Base-by-base conservation (phyloP, 192 early-diverging fungal species). In the Rhizophagus sp. region DNA sequence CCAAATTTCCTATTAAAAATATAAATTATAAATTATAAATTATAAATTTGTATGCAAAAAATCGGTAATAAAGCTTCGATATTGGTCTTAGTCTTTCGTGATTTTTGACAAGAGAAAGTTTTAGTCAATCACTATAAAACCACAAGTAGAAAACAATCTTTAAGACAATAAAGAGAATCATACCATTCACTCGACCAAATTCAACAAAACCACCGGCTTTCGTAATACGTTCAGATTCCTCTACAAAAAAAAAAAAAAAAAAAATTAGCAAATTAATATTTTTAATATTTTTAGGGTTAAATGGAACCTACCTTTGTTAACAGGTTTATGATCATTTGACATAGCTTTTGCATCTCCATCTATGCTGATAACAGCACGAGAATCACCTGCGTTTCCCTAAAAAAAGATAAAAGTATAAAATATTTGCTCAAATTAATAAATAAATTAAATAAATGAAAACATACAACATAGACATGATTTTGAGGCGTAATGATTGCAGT, bases 181-280 rank as follows among this genome's bases (percentile, higher is more conserved):
- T 88, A 91, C 98, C 98, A 86, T 99, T 99, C 63, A 99, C 98
- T 75, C 98, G 92, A 1, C 97, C 96, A 89, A 94, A 98, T 84
- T 99, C 97, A 33, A 99, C 97, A 88, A 97, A 99, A 10, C 97
- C 97, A 73, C 98, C 98, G 47, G 94, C 97, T 5, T 89, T 89
- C 62, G 85, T 86, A 81, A 99, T 99, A 79, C 98, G 93, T 67
- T 90, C 81, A 25, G 90, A 88, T 87, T 99, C 98, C 44, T 83
- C 88, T 85, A 80, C 8, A 49, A 50, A 64, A 27, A 25, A 39
- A 44, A 25, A 39, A 25, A 39, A 61, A 24, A 10, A 33, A 30
- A 30, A 30, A 30, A 30, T 30, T 30, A 30, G 30, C 30, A 1
- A 1, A 30, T 30, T 30, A 30, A 30, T 30, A 30, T 30, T 30